Base-by-base conservation (phyloP, 176 grass and related monocot genomes). In the Ensete ventricosum region DNA sequence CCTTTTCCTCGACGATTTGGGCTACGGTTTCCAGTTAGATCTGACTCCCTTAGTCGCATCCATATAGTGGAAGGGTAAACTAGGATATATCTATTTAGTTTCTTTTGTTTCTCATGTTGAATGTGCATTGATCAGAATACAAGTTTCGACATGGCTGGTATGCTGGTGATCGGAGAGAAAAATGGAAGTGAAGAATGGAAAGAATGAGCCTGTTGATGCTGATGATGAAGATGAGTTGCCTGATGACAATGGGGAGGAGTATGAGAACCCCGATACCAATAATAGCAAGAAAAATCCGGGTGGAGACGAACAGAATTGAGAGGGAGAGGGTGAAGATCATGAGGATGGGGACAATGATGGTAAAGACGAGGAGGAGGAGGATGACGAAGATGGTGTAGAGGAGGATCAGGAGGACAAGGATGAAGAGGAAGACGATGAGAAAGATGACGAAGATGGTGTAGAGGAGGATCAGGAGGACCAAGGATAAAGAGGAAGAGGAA, bases 201-300 rank as follows among this genome's bases (percentile, higher is more conserved):
- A 82, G 7, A 51, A 52, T 65, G 80, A 81, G 53, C 90, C 90
- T 52, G 78, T 23, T 57, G 90, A 93, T 81, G 87, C 77, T 4
- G 87, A 83, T 0, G 87, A 85, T 24, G 87, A 87, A 54, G 90
- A 87, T 34, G 90, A 9, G 89, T 60, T 60, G 57, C 8, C 6
- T 8, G 62, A 81, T 0, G 78, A 69, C 12, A 22, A 62, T 51
- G 78, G 84, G 3, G 90, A 89, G 74, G 86, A 66, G 54, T 83
- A 83, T 74, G 90, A 85, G n/a, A 89, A 93, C 26, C 71, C 80
- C 2, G 87, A 89, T 64, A 76, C 50, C 26, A 79, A 50, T 75
- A 73, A 84, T 25, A 59, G 55, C 50, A 87, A 87, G 77, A 89
- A 89, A 80, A 86, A 81, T 49, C 77, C 73, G 51, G 81, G 82